Percentiles rank a stretch among this genome's conserved stretches.
phyloP scores from a whole-genome alignment of 371 early-diverging fungal species.

The Mucor racemosus region DNA sequence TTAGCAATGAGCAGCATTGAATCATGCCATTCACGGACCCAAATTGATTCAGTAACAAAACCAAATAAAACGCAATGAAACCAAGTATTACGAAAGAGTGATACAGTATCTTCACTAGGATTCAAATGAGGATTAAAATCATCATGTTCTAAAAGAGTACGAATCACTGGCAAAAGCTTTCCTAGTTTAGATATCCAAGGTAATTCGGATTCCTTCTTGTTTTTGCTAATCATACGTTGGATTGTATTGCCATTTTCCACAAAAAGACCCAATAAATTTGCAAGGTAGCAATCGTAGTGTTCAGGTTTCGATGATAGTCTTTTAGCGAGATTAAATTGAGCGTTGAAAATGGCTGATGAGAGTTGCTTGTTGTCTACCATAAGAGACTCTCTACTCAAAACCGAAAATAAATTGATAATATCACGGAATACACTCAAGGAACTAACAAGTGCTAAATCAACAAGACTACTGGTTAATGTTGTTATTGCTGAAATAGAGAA shows the following conservation, averaged over 20 bases:
- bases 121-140: constrained; percentile 69
- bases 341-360: constrained; percentile 37
- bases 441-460: constrained; percentile 66
- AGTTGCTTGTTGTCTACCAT: constrained; percentile 52
- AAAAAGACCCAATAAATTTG: constrained; percentile 62
- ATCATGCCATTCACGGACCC: constrained; percentile 78
- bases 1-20: constrained; percentile 74
- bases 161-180: constrained; percentile 68
- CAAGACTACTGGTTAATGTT: constrained; percentile 59
- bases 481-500: constrained; percentile 54
- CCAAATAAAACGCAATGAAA: constrained; percentile 85
- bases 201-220: constrained; percentile 57
- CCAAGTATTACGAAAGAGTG: constrained; percentile 89
- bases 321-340: constrained; percentile 54
- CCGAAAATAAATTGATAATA: constrained; percentile 58
- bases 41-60: constrained; percentile 76
- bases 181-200: constrained; percentile 66
- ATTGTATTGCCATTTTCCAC: constrained; percentile 76
- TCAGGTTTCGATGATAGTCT: constrained; percentile 59
- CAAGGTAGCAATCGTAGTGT: constrained; percentile 61
- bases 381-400: constrained; percentile 49
- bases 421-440: constrained; percentile 55
- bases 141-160: constrained; percentile 60
- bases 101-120: constrained; percentile 67
- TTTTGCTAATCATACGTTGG: constrained; percentile 53